phyloP scores from a whole-genome alignment of 495 filamentous ascomycete species.

The Talaromyces liani region DNA sequence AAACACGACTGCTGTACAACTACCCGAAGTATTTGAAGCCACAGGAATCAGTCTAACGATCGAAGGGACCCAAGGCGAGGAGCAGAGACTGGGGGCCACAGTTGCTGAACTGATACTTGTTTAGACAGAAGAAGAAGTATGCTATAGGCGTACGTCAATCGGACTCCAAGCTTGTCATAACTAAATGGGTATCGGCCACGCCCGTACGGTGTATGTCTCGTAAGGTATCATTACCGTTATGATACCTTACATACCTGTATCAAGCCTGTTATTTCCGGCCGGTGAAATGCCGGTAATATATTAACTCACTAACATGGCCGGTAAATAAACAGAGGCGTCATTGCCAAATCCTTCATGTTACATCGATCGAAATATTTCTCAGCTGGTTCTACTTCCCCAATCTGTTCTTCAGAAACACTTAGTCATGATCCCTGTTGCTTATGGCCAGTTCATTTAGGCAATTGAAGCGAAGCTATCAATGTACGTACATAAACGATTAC shows the following conservation, averaged over 20 bases:
- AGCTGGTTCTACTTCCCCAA: background rate
- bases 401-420: background rate
- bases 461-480: background rate
- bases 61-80: background rate
- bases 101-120: constrained; percentile 3
- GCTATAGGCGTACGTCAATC: background rate
- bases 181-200: background rate
- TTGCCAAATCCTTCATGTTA: background rate
- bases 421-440: background rate
- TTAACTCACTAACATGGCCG: background rate
- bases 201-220: background rate
- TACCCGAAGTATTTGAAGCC: background rate
- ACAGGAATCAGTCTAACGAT: background rate
- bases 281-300: background rate
- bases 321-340: background rate
- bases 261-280: background rate
- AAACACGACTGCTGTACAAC: background rate
- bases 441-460: background rate
- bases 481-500: background rate
- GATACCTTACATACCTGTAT: background rate
- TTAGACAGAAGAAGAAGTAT: background rate
- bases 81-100: constrained; percentile 3
- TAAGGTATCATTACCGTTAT: background rate
- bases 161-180: background rate
- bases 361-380: background rate